Conservation (phyloP, 2,329 filamentous ascomycete species). For the Pseudogymnoascus sp. region DNA sequence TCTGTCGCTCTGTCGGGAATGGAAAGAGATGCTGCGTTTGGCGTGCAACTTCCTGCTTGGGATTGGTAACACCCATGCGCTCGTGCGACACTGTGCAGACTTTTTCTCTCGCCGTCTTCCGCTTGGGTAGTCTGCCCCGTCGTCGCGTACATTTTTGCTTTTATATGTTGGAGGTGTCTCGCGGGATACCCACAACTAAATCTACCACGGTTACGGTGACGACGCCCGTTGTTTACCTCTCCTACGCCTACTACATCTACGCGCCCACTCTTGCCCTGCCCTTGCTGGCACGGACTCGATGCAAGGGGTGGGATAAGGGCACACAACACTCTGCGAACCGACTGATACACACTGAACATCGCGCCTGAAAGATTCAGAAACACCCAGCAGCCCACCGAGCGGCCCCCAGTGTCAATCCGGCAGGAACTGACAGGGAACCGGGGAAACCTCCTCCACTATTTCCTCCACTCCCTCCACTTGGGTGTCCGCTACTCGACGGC, state of each 20-base stretch:
- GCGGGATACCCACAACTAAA: slow-evolving; percentile 1
- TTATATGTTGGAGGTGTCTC: not conserved
- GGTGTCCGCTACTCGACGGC: slow-evolving; percentile 1
- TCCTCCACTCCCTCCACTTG: slow-evolving; percentile 1
- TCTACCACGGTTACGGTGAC: not conserved
- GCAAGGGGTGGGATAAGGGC: slow-evolving; percentile 3
- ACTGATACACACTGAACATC: not conserved
- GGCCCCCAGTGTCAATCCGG: not conserved
- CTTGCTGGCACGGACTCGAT: not conserved
- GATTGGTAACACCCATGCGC: not conserved
- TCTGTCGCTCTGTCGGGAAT: not conserved
- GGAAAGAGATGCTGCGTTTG: not conserved
- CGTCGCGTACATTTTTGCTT: not conserved
- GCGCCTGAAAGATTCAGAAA: not conserved
- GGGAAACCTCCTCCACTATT: not conserved
- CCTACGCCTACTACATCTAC: not conserved
- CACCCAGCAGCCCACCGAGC: not conserved
- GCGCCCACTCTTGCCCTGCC: not conserved
- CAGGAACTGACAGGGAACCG: not conserved
- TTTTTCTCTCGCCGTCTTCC: not conserved
- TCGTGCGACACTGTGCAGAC: slow-evolving; percentile 1
- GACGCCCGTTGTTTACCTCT: slow-evolving; percentile 1
- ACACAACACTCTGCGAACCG: not conserved
- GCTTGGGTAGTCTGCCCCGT: too few species aligned
- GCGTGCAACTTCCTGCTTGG: not conserved